These are phyloP conservation scores for Caryopteris hybrid DNA, from an alignment of 305 asterid genomes.

Conservation along the genomic window DNA sequence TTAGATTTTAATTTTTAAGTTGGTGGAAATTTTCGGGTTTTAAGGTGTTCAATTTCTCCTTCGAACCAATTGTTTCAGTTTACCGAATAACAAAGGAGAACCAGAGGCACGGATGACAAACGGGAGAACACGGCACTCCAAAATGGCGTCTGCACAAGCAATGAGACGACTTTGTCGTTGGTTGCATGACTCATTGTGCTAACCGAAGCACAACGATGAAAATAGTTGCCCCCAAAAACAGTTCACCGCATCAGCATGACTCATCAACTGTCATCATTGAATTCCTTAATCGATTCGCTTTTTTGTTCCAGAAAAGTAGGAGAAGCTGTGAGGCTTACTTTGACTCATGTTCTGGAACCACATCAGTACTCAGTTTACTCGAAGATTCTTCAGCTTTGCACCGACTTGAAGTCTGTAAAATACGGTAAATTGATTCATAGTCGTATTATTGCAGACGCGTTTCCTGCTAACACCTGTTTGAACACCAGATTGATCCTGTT, in stretches of 20 bases:
- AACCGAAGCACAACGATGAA: not conserved
- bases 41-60: no score
- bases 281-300: constrained; percentile 8
- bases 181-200: not conserved
- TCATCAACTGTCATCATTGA: constrained; percentile 2
- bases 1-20: no score
- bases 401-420: constrained; percentile 22
- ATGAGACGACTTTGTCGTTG: not conserved
- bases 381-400: constrained; percentile 34
- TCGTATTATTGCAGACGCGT: constrained; percentile 27
- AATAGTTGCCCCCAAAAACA: not conserved
- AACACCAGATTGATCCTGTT: constrained; percentile 37
- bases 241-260: not conserved
- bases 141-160: not conserved
- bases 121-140: not conserved
- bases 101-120: no score
- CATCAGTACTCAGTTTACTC: constrained; percentile 33
- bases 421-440: constrained; percentile 35
- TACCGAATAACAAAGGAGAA: no score
- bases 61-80: no score
- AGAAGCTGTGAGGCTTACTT: constrained; percentile 23
- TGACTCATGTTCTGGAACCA: constrained; percentile 12
- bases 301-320: constrained; percentile 16
- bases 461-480: constrained; percentile 21
- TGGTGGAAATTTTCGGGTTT: no score